Conservation (phyloP, 2,329 filamentous ascomycete species). For the Phyllosticta citrichinensis region DNA sequence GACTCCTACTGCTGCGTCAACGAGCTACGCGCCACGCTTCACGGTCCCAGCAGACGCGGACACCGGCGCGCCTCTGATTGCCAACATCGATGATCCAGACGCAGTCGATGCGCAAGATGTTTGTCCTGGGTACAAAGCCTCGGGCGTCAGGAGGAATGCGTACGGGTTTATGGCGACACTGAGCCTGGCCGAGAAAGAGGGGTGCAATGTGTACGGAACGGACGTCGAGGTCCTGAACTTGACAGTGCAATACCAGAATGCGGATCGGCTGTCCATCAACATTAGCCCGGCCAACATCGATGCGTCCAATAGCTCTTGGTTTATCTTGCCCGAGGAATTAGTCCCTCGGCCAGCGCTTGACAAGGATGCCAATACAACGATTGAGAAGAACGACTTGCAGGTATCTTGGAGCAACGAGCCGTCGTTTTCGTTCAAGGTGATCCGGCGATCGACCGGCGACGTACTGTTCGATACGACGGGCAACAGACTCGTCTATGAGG, state of each 20-base stretch:
- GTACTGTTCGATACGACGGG: conserved; percentile 58
- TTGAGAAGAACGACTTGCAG: conserved; percentile 37
- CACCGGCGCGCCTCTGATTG: conserved; percentile 31
- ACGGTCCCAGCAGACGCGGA: conserved; percentile 29
- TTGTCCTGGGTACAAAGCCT: conserved; percentile 52
- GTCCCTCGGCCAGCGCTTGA: conserved; percentile 47
- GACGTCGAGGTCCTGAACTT: conserved; percentile 60
- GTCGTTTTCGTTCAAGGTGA: conserved; percentile 47
- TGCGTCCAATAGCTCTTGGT: conserved; percentile 54
- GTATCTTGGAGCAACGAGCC: conserved; percentile 49
- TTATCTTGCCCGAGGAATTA: conserved; percentile 53
- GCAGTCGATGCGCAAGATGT: conserved; percentile 53
- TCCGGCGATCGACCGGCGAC: conserved; percentile 50
- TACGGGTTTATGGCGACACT: conserved; percentile 44
- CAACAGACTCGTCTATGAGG: conserved; percentile 58
- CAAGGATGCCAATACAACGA: conserved; percentile 27
- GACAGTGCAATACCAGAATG: conserved; percentile 56
- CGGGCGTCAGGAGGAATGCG: conserved; percentile 35
- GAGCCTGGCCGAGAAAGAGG: conserved; percentile 37
- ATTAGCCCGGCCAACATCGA: conserved; percentile 58
- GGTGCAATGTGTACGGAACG: conserved; percentile 66
- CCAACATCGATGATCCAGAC: conserved; percentile 55
- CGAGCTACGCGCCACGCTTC: conserved; percentile 22
- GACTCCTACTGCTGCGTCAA: conserved; percentile 21
- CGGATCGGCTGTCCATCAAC: conserved; percentile 57